Conservation (phyloP, 78 protist genomes). For the Creolimax fragrantissima region DNA sequence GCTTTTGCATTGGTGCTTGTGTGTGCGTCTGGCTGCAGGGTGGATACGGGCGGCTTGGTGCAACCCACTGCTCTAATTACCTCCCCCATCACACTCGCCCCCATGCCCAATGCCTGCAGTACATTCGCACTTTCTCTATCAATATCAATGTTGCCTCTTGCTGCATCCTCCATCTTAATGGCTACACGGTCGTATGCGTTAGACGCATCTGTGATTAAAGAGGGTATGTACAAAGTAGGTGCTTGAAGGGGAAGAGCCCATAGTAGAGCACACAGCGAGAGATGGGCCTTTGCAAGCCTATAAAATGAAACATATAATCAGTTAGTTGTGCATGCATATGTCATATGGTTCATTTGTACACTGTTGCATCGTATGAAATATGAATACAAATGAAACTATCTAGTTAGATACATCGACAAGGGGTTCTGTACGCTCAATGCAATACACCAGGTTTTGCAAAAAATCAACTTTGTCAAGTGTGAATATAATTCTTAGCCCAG, state of each 20-base stretch:
- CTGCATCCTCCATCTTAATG: not conserved
- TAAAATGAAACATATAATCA: too few species aligned
- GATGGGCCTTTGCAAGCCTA: not conserved
- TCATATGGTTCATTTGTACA: too few species aligned
- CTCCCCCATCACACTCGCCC: not conserved
- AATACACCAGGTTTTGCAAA: slow-evolving; percentile 16
- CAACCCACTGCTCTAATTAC: not conserved
- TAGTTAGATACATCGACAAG: too few species aligned
- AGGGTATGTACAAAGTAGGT: not conserved
- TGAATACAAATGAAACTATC: too few species aligned
- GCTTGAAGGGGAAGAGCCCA: not conserved
- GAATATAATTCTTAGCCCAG: not conserved
- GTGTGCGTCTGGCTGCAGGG: too few species aligned
- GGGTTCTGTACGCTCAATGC: slow-evolving; percentile 30
- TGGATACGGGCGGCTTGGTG: too few species aligned
- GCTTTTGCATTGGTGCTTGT: too few species aligned
- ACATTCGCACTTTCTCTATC: not conserved
- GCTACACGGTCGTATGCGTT: not conserved
- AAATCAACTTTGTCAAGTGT: not conserved
- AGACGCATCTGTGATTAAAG: not conserved
- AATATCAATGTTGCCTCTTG: not conserved
- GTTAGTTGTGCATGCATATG: too few species aligned
- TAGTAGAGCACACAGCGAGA: not conserved
- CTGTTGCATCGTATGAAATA: too few species aligned
- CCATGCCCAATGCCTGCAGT: not conserved